Base-by-base conservation (phyloP, 1,139 yeast genomes). In the Kodamaea arcana region DNA sequence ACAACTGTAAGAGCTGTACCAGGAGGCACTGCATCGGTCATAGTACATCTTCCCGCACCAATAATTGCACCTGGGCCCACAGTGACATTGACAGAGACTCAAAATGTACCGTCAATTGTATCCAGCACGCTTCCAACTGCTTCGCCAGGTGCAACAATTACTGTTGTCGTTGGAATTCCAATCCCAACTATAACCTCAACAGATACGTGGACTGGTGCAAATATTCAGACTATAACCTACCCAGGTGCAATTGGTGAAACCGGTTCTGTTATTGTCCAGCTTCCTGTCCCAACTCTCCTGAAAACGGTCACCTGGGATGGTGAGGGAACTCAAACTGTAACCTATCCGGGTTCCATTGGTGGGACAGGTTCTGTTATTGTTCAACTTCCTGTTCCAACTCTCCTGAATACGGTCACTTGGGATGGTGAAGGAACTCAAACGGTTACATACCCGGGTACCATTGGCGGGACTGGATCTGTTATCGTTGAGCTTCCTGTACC, bases 351-450 rank as follows among this genome's bases (percentile, higher is more conserved):
- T 2, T 14, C 36, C 8, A 31, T 37, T 12, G 50, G 46, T 29
- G 43, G 39, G n/a, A 26, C 29, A 6, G 56, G 41, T 5, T 39
- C 48, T 10, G 49, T 52, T n/a, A 23, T 44, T 9, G 37, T 47
- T 13, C 52, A 46, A n/a, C 44, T 48, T 24, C 54, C 60, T 8
- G 35, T 32, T n/a, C 50, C 52, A 12, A 31, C 37, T 4, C 13
- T 31, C 4, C n/a, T n/a, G n/a, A n/a, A n/a, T 18, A 18, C 22
- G 22, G 6, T 9, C 9, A 18, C n/a, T n/a, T 18, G 22, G 22
- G 6, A 18, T 7, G 9, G 22, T 18, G 22, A 18, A 18, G 9
- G 22, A 18, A 9, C 22, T 9, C 22, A 31, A 15, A 41, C 43
- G 18, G 29, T 35, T 6, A 36, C 39, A 8, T 18, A 32, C 15